phyloP scores from a whole-genome alignment of 1,139 yeast genomes.

The Geotrichum fermentans region DNA sequence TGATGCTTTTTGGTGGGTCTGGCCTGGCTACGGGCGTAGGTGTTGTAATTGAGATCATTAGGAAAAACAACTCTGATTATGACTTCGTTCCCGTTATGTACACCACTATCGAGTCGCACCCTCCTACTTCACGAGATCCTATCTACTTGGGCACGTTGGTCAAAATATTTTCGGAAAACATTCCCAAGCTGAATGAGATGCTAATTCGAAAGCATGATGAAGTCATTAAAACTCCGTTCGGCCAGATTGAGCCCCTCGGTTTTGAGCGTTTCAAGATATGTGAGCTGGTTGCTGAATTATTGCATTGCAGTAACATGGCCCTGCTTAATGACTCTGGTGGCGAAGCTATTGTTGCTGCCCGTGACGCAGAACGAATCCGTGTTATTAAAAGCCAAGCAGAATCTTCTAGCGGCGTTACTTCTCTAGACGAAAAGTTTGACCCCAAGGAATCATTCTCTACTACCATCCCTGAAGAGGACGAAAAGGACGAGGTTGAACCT shows the following conservation, averaged over 20 bases:
- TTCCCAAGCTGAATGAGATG: slow-evolving; percentile 63
- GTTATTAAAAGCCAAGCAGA: slow-evolving; percentile 33
- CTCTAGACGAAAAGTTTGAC: not conserved
- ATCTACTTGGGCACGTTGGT: slow-evolving; percentile 87
- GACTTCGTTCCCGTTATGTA: slow-evolving; percentile 85
- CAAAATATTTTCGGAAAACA: slow-evolving; percentile 68
- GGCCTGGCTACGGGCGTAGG: slow-evolving; percentile 95
- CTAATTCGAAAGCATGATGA: slow-evolving; percentile 39
- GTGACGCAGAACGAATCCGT: slow-evolving; percentile 63
- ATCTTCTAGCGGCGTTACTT: slow-evolving; percentile 3
- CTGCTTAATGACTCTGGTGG: slow-evolving; percentile 82
- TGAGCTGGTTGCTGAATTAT: slow-evolving; percentile 86
- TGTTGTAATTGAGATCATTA: slow-evolving; percentile 85
- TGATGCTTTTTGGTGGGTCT: slow-evolving; percentile 88
- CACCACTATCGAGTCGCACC: slow-evolving; percentile 84
- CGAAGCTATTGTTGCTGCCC: slow-evolving; percentile 65
- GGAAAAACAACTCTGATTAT: slow-evolving; percentile 94
- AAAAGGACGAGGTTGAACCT: slow-evolving; percentile 1
- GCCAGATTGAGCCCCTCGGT: slow-evolving; percentile 80
- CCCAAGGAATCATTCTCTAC: not conserved
- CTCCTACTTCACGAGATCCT: slow-evolving; percentile 93
- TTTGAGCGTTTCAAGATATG: slow-evolving; percentile 93
- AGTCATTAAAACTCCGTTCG: slow-evolving; percentile 63
- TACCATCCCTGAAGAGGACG: slow-evolving; percentile 11
- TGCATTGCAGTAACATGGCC: slow-evolving; percentile 97